Evolutionary conservation across 805 yeast genomes (phyloP), one percentile per base, ranked within the genome.

Genomic region (Candida arabinofermentans): DNA sequence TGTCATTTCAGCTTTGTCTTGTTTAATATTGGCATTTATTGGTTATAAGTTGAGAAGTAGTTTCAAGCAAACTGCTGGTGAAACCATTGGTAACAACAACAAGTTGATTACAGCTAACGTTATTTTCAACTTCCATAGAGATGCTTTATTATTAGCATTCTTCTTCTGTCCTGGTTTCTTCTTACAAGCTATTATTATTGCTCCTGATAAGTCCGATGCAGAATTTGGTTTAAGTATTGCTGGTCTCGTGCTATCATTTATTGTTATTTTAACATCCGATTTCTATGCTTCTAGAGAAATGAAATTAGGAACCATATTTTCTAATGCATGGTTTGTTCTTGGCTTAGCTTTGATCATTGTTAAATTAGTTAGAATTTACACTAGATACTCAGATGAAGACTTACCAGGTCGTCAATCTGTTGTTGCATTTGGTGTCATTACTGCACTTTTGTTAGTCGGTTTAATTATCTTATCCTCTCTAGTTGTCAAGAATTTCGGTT

Each of bases 161-260:
- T 70, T 69, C 56, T 71, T 69, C 59, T 68, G 70, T 37, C 55
- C 70, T 23, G 74, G 67, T 3, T 71, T 67, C 55, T 67, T 72
- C 18, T 57, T 70, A 14, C 75, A 71, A 47, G 69, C 69, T 40
- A 54, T 67, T n/a, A 64, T 67, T 22, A 69, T 70, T 39, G 67
- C 67, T 62, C 55, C 69, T 14, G 40, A 50, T 16, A 54, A 63
- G 22, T 14, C 32, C 4, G 67, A 69, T 16, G 59, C 56, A 5
- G 75, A 71, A 47, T 70, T 70, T 50, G 69, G 65, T 23, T 47
- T 70, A 19, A 69, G 73, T 1, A 55, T 69, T 14, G 50, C 47
- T 12, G 51, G 48, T 5, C 22, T 48, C 9, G 41, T 27, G 10
- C 21, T 50, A 2, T 46, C 74, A 2, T 42, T 70, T 3, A 14